These are phyloP conservation scores for Eimeria maxima DNA, from an alignment of 169 alveolate genomes.

Conservation along the genomic window DNA sequence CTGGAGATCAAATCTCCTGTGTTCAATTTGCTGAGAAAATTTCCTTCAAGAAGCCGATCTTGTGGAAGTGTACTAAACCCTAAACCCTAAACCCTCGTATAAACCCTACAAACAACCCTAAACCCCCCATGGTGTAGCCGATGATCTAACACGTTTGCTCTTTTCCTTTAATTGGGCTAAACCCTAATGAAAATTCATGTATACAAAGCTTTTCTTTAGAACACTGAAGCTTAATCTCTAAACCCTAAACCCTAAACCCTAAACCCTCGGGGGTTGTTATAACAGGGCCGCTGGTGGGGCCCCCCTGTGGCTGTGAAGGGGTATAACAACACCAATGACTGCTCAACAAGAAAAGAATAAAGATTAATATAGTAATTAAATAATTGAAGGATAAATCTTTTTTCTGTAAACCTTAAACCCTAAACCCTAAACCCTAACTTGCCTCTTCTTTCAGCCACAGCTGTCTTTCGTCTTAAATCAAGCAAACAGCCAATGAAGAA, in stretches of 20 bases:
- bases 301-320: conserved; percentile 95
- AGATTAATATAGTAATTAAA: conserved; percentile 89
- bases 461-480: background rate
- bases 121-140: background rate
- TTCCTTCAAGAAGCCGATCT: background rate
- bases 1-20: no score
- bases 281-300: conserved; percentile 88
- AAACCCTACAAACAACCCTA: background rate
- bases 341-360: conserved; percentile 95
- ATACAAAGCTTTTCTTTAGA: background rate
- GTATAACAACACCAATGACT: conserved; percentile 98
- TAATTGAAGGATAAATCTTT: no score
- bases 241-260: conserved; percentile 39
- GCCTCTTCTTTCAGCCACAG: background rate
- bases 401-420: background rate
- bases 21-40: no score
- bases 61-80: background rate
- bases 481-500: background rate
- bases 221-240: background rate
- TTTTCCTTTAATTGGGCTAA: background rate
- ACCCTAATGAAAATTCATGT: background rate
- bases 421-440: background rate
- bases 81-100: conserved; percentile 22
- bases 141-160: background rate
- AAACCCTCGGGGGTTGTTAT: background rate